A percentile compares a stretch with the other conserved stretches of the same genome.
Evolutionary conservation across 306 rosid genomes (phyloP).

Genomic region (Pterocarpus santalinus): DNA sequence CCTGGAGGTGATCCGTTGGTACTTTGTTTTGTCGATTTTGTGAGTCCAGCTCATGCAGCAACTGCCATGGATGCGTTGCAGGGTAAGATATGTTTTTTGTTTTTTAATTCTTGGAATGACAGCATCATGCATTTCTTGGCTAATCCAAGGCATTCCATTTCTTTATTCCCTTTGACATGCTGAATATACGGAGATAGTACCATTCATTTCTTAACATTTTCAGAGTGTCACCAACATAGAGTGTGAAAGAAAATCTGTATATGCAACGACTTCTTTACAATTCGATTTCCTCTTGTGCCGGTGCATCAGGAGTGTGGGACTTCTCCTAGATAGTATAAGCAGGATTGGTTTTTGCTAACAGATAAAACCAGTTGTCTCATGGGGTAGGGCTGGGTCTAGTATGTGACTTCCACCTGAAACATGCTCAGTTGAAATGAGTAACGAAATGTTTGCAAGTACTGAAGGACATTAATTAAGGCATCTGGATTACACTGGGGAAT

Average conservation of each 20-base stretch:
- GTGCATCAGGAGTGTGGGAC: conserved; percentile 18
- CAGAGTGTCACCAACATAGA: not conserved
- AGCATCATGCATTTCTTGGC: conserved; percentile 26
- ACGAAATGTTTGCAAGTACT: conserved; percentile 26
- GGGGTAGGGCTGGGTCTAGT: conserved; percentile 32
- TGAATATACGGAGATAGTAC: conserved; percentile 24
- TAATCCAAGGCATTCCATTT: conserved; percentile 31
- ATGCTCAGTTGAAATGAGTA: conserved; percentile 29
- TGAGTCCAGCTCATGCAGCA: conserved; percentile 97
- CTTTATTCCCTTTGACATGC: conserved; percentile 20
- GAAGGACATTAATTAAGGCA: conserved; percentile 5
- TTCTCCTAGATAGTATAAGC: conserved; percentile 10
- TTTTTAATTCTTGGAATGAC: conserved; percentile 33
- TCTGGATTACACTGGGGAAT: conserved; percentile 32
- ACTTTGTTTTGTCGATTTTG: conserved; percentile 95
- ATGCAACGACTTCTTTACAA: conserved; percentile 19
- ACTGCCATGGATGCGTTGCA: conserved; percentile 98
- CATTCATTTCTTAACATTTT: not conserved
- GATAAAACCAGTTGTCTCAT: conserved; percentile 13
- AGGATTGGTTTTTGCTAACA: conserved; percentile 31
- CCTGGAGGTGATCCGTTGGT: conserved; percentile 95
- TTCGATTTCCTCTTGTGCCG: conserved; percentile 5
- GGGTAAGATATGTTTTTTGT: conserved; percentile 65
- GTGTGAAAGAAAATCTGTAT: conserved; percentile 12
- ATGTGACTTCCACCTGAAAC: conserved; percentile 33